Base-by-base conservation (phyloP, 1,284 basidiomycete genomes). In the Moesziomyces aphidis region DNA sequence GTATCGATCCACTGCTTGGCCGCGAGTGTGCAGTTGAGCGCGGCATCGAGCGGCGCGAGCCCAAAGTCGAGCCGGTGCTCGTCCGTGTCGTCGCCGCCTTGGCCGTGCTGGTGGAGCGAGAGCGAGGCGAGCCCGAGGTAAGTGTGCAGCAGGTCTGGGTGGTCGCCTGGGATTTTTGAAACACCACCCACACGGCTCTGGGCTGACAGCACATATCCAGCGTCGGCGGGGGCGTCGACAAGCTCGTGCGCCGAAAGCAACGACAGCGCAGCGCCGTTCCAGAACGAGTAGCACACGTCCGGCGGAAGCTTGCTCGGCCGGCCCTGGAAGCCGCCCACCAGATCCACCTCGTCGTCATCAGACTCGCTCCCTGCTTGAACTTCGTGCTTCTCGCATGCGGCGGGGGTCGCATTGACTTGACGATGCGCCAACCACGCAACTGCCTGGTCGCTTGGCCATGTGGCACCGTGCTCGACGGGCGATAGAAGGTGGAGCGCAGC, bases 401-500 rank as follows among this genome's bases (percentile, higher is more conserved):
- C 11, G 43, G 19, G 23, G 5, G 52, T 42, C 9, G 55, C 54
- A 4, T 42, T 21, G 2, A 65, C 71, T 61, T 73, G 71, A 21
- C 71, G 65, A 61, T 68, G 71, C 1, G 52, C 45, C 3, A 73
- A 31, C 65, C 65, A 73, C 1, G 28, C 9, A 1, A 73, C 17
- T 2, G 65, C 52, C 9, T 61, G 54, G 4, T 58, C 51, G 13
- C 34, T 36, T 7, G 22, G n/a, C 68, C 68, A 61, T 11, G 22
- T 9, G 39, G 21, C 31, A 23, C 5, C 39, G 5, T n/a, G 39
- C 39, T 17, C 11, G 15, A 15, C 39, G 6, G 4, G 70, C 3
- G 51, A 44, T n/a, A 51, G 55, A 0, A 97, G 88, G 34, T 88
- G 84, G 4, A 96, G 88, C 0, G 91, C 89, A 1, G 95, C 93